Conservation (phyloP, 371 early-diverging fungal genomes). For the Entomophthora muscae region DNA sequence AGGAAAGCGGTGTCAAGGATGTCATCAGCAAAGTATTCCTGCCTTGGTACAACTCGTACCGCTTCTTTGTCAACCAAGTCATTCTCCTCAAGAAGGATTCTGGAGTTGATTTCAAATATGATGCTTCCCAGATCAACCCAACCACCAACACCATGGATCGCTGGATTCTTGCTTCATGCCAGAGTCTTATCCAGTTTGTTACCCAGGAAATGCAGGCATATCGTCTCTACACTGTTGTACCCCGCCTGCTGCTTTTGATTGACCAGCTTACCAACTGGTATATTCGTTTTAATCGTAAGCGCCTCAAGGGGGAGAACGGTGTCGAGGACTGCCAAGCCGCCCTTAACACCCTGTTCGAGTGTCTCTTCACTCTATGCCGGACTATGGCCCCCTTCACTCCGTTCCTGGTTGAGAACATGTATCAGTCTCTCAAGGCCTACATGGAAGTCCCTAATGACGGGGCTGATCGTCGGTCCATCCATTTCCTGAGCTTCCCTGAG, state of each 20-base stretch:
- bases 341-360: conserved; percentile 85
- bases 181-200: conserved; percentile 80
- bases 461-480: conserved; percentile 72
- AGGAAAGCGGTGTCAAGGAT: conserved; percentile 97
- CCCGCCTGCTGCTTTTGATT: conserved; percentile 76
- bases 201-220: conserved; percentile 89
- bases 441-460: conserved; percentile 29
- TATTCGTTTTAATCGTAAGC: conserved; percentile 96
- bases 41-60: conserved; percentile 98
- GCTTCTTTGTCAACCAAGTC: conserved; percentile 90
- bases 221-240: conserved; percentile 92
- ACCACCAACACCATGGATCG: conserved; percentile 90
- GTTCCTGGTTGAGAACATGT: conserved; percentile 96
- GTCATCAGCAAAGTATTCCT: conserved; percentile 89
- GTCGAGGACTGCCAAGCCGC: conserved; percentile 66
- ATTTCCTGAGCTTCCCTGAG: conserved; percentile 86
- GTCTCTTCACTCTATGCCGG: conserved; percentile 77
- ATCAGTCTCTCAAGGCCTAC: conserved; percentile 74
- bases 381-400: conserved; percentile 99
- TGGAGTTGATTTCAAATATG: conserved; percentile 56
- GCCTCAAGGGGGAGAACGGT: conserved; percentile 90
- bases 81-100: conserved; percentile 77
- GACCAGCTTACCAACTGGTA: conserved; percentile 99
- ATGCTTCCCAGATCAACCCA: conserved; percentile 39
- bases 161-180: conserved; percentile 92